Base-by-base conservation (phyloP, 2,329 filamentous ascomycete species). In the Colletotrichum sublineola region DNA sequence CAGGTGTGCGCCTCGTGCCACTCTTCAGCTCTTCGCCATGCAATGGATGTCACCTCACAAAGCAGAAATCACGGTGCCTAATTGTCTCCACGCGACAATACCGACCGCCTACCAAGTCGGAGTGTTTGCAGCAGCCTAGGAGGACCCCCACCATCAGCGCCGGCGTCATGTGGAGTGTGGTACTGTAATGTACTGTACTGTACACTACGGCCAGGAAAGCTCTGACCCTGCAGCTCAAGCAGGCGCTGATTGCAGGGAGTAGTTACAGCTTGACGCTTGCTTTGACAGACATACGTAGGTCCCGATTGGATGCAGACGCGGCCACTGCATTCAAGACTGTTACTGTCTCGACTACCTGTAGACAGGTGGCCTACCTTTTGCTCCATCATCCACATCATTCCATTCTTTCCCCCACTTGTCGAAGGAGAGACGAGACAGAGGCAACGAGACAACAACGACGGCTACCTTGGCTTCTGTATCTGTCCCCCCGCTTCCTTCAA, bases 391-490 rank as follows among this genome's bases (percentile, higher is more conserved):
- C 31, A 42, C 38, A 9, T 24, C 42, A 40, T 33, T 24, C n/a
- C 20, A 44, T 29, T 11, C n/a, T 44, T 40, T 20, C 20, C 33
- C 20, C n/a, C 40, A 18, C n/a, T 40, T 20, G 7, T 40, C 2
- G 14, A 40, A n/a, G 24, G 24, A 48, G 42, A 20, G 60, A 36
- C n/a, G 38, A n/a, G 29, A 24, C 42, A 42, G 36, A 40, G 48
- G n/a, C 33, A 53, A 63, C 15, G 44, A 63, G 61, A 53, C n/a
- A 63, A 53, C 61, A 63, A 53, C 46, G n/a, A 53, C 46, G n/a
- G 9, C 8, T 5, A 52, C 8, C 14, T 11, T 24, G 29, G n/a
- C n/a, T 1, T 40, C 18, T 52, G 46, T 36, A n/a, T n/a, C 24
- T 36, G 46, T 46, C 20, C 18, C 15, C 46, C 42, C 33, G n/a